These are phyloP conservation scores for Candida vaughaniae DNA, from an alignment of 805 yeast genomes.

Conservation along the genomic window DNA sequence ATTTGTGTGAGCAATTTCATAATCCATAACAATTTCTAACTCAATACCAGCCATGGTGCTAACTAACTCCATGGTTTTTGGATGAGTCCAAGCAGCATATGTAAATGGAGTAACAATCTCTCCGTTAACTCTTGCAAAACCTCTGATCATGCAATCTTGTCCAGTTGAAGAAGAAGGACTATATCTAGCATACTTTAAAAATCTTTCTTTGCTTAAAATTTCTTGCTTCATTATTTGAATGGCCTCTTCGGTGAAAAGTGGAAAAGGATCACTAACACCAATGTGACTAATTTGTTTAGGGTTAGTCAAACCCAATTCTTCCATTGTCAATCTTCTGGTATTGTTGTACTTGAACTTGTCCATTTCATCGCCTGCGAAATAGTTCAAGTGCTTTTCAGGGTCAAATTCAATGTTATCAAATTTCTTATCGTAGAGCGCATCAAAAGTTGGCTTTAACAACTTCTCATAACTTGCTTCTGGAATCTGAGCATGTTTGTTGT, in stretches of 20 bases:
- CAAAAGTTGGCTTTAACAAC: slow-evolving; percentile 30
- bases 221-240: slow-evolving; percentile 58
- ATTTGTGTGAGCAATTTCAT: slow-evolving; percentile 55
- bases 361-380: slow-evolving; percentile 18
- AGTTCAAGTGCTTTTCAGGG: slow-evolving; percentile 31
- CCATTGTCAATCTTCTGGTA: slow-evolving; percentile 40
- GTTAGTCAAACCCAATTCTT: slow-evolving; percentile 47
- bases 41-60: slow-evolving; percentile 59
- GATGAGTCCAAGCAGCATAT: slow-evolving; percentile 58
- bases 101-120: slow-evolving; percentile 48
- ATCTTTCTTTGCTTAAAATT: slow-evolving; percentile 45
- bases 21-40: slow-evolving; percentile 54
- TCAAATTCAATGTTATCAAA: slow-evolving; percentile 21
- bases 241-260: slow-evolving; percentile 60
- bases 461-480: slow-evolving; percentile 30
- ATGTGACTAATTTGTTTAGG: slow-evolving; percentile 51
- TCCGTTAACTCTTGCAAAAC: slow-evolving; percentile 41
- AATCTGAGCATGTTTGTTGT: slow-evolving; percentile 13
- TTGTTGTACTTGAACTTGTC: slow-evolving; percentile 16
- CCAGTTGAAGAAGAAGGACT: slow-evolving; percentile 46
- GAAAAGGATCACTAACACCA: slow-evolving; percentile 61
- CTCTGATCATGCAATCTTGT: slow-evolving; percentile 49
- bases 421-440: slow-evolving; percentile 9
- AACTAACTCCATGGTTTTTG: slow-evolving; percentile 52
- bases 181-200: slow-evolving; percentile 44